Evolutionary conservation across 805 yeast species (phyloP), one percentile per base, ranked within the genome.

Genomic region (Huiozyma naganishii): DNA sequence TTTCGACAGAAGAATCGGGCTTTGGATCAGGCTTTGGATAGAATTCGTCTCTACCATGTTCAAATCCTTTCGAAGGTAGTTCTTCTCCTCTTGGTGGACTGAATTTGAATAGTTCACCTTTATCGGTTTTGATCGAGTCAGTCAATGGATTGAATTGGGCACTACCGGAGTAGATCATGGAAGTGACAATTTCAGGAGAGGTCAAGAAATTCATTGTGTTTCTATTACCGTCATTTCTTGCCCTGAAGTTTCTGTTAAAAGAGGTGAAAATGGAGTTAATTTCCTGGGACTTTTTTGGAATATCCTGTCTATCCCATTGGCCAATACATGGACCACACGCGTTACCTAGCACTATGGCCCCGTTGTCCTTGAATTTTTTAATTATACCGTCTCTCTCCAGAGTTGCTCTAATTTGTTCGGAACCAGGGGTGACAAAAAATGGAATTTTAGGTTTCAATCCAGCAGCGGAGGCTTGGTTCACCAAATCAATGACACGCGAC

Each of bases 311-410:
- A 65, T 92, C 96, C 98, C 98, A 90, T 73, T 90, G 98, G 46
- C 98, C 98, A 62, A 90, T 90, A 73, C 98, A 90, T 59, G 97
- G 98, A 54, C 98, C 98, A 75, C 98, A 90, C 17, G 98, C 98
- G 65, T 90, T 90, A 43, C 97, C 96, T 55, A 90, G 74, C 38
- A 90, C 95, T 47, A 77, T 74, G 54, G 95, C 98, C 48, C 97
- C 97, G 57, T 80, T 82, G 44, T 82, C 78, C 64, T 81, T 80
- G 64, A 90, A 88, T 37, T 81, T 78, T 39, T 81, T 72, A 49
- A 84, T 77, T 59, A 83, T 77, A 46, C 97, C 97, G 66, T 90
- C 98, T 68, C 97, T 80, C 65, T 84, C 95, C 56, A 90, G 79
- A 42, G 98, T 90, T 42, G 97, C 97, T 68, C 97, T 79, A 57